Evolutionary conservation across 331 rosid genomes (phyloP).

Genomic region (Spiraea crenata): DNA sequence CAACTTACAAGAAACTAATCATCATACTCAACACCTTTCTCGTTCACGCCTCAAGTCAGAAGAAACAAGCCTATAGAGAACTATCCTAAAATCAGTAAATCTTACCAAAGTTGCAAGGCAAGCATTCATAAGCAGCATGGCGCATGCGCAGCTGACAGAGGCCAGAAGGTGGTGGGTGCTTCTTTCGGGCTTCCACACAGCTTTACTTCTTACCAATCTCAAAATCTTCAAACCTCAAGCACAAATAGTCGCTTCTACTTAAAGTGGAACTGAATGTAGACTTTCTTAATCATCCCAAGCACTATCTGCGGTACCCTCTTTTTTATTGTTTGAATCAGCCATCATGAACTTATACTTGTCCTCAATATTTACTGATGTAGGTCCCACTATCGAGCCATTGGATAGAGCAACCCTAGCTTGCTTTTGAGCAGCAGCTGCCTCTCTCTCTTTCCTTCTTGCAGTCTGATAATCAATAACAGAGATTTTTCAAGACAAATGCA

Average conservation of each 20-base stretch:
- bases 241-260: conserved; percentile 28
- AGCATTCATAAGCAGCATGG: conserved; percentile 1
- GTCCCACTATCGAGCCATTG: conserved; percentile 43
- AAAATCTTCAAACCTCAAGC: conserved; percentile 27
- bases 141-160: neutral
- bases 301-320: conserved; percentile 79
- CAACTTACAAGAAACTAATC: conserved; percentile 15
- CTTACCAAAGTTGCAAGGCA: neutral
- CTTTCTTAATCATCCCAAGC: conserved; percentile 76
- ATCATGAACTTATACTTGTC: conserved; percentile 85
- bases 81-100: conserved; percentile 6
- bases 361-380: conserved; percentile 58
- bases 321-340: conserved; percentile 39
- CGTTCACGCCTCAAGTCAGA: conserved; percentile 9
- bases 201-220: conserved; percentile 23
- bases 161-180: neutral
- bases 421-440: conserved; percentile 76
- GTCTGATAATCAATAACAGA: conserved; percentile 39
- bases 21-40: conserved; percentile 8
- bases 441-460: conserved; percentile 90
- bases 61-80: conserved; percentile 23
- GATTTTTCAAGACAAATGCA: conserved; percentile 5
- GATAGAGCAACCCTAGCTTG: conserved; percentile 63
- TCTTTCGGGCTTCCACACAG: conserved; percentile 4
- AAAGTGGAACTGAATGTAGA: conserved; percentile 14